phyloP scores from a whole-genome alignment of 768 basidiomycete species.

The Leccinum aurantiacum region DNA sequence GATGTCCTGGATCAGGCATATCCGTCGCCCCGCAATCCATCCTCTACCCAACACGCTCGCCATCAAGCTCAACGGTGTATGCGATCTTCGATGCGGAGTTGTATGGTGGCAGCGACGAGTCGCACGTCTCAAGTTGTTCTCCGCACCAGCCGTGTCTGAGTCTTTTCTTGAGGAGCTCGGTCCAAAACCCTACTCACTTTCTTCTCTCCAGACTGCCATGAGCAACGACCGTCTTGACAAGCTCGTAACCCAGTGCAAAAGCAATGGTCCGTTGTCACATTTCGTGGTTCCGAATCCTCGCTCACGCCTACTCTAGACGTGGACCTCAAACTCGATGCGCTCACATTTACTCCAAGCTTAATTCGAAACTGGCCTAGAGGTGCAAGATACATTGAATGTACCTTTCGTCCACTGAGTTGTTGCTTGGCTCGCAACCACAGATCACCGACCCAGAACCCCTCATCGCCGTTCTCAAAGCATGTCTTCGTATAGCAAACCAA shows the following conservation, averaged over 20 bases:
- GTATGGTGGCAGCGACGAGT: too few species aligned
- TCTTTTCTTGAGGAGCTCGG: not conserved
- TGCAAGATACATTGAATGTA: slow-evolving; percentile 32
- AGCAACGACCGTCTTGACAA: slow-evolving; percentile 55
- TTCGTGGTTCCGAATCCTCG: slow-evolving; percentile 7
- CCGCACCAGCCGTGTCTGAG: too few species aligned
- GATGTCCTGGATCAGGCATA: too few species aligned
- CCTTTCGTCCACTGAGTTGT: slow-evolving; percentile 16
- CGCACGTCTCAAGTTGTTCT: too few species aligned
- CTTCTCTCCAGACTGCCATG: slow-evolving; percentile 41
- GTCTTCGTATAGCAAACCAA: slow-evolving; percentile 78
- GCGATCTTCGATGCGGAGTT: too few species aligned
- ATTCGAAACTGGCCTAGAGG: slow-evolving; percentile 72
- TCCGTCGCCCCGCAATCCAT: too few species aligned
- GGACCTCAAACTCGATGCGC: slow-evolving; percentile 77
- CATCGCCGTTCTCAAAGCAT: slow-evolving; percentile 67
- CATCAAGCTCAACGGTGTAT: too few species aligned
- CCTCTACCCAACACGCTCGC: too few species aligned
- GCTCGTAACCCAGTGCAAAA: slow-evolving; percentile 65
- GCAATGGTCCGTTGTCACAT: slow-evolving; percentile 48
- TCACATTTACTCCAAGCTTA: slow-evolving; percentile 72
- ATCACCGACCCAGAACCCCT: slow-evolving; percentile 72
- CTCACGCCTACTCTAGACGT: slow-evolving; percentile 51
- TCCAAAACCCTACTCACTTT: slow-evolving; percentile 11
- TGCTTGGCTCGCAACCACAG: slow-evolving; percentile 38